A percentile compares a stretch with the other conserved stretches of the same genome.
phyloP scores from a whole-genome alignment of 2,329 filamentous ascomycete genomes.

The Penicillium concentricum region DNA sequence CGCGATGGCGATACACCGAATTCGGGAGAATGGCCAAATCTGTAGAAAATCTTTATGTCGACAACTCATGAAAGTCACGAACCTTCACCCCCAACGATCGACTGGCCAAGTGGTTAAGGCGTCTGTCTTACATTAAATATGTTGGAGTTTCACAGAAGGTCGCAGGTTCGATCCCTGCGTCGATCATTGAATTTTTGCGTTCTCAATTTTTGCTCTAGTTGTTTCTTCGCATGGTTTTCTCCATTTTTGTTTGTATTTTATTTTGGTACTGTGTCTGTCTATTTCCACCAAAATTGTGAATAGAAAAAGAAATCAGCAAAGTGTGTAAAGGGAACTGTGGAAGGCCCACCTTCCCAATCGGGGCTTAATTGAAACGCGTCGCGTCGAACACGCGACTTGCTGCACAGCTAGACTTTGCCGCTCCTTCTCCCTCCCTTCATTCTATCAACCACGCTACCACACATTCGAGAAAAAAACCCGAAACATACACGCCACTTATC shows the following conservation, averaged over 20 bases:
- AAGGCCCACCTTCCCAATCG: slow-evolving; percentile 20
- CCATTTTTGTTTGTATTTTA: neutral
- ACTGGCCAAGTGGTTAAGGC: slow-evolving; percentile 11
- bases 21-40: neutral
- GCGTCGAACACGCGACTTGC: slow-evolving; percentile 13
- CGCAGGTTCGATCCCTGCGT: slow-evolving; percentile 7
- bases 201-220: neutral
- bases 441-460: slow-evolving; percentile 12
- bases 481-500: neutral
- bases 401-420: slow-evolving; percentile 10
- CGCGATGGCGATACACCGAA: too few relatives aligned
- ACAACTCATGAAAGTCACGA: neutral
- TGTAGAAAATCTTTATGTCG: neutral
- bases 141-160: slow-evolving; percentile 6
- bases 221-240: neutral
- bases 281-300: neutral
- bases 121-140: slow-evolving; percentile 9
- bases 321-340: neutral
- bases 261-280: neutral
- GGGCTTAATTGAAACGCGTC: slow-evolving; percentile 39
- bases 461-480: neutral
- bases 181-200: neutral
- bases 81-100: neutral
- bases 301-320: neutral
- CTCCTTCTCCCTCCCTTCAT: slow-evolving; percentile 18